Base-by-base conservation (phyloP, 2,329 filamentous ascomycete genomes). In the Mycosphaerelloides madeirae region DNA sequence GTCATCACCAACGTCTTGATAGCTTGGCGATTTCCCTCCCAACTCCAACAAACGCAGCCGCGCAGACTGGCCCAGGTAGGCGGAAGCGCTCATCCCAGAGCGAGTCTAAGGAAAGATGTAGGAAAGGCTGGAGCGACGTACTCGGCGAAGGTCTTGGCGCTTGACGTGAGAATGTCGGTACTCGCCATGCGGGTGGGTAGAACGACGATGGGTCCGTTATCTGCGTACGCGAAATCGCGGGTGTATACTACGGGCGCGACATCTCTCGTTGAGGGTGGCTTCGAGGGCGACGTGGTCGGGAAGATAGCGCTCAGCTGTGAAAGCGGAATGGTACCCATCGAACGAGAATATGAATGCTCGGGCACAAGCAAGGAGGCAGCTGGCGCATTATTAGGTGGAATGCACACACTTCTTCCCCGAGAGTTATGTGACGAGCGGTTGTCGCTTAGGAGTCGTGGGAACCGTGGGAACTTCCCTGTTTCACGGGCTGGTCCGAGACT, bases 141-240 rank as follows among this genome's bases (percentile, higher is more conserved):
- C 74, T 75, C 71, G 62, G 74, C 73, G 67, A 71, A 77, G 46
- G 65, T 67, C 49, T 68, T 66, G 49, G 73, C 72, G 56, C 71
- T 68, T 49, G 67, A 63, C 49, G 69, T 65, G 53, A 65, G 67
- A 53, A 76, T 72, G 59, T 69, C 70, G 49, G 64, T 65, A 56
- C 61, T 63, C 59, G 68, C 69, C 67, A 71, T 71, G 54, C 71
- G 70, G 49, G 52, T 50, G 31, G 51, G 55, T 8, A 50, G 47
- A 47, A 71, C 53, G 39, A 60, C 64, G 41, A 60, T 64, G 31
- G 60, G 57, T 31, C 56, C 51, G 52, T 55, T 64, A 58, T 60
- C 61, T 52, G 65, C 64, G 59, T 73, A 74, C 34, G 73, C 73
- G 58, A 69, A 69, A 52, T 69, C 67, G 56, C 65, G 62, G 43